These are phyloP conservation scores for Fusarium secorum DNA, from an alignment of 2,329 filamentous ascomycete genomes.

Conservation along the genomic window DNA sequence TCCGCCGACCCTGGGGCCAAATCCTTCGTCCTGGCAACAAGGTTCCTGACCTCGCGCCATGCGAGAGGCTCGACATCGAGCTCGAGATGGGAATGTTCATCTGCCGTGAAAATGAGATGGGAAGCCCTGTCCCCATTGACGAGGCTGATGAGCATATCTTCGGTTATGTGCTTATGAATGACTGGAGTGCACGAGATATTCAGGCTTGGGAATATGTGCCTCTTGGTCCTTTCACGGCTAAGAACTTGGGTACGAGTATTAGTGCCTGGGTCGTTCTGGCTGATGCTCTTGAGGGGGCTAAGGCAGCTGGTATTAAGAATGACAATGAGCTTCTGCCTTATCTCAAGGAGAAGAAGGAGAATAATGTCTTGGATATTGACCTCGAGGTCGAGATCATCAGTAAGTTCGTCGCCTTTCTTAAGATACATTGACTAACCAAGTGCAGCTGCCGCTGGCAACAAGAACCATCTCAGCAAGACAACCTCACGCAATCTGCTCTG, in stretches of 20 bases:
- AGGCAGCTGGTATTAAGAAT: slow-evolving; percentile 43
- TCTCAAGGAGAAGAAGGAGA: slow-evolving; percentile 62
- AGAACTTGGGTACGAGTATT: slow-evolving; percentile 67
- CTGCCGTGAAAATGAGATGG: slow-evolving; percentile 70
- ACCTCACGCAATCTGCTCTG: slow-evolving; percentile 66
- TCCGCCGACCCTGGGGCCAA: slow-evolving; percentile 77
- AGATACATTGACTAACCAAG: background rate
- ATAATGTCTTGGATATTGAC: slow-evolving; percentile 49
- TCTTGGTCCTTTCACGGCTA: slow-evolving; percentile 68
- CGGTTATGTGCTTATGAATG: slow-evolving; percentile 71
- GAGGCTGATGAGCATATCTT: slow-evolving; percentile 77
- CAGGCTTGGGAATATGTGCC: slow-evolving; percentile 69
- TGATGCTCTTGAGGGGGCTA: slow-evolving; percentile 58
- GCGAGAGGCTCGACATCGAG: slow-evolving; percentile 74
- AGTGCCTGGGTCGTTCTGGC: slow-evolving; percentile 69
- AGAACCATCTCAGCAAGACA: slow-evolving; percentile 46
- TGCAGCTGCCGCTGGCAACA: slow-evolving; percentile 45
- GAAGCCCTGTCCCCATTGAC: slow-evolving; percentile 69
- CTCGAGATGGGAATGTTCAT: slow-evolving; percentile 81
- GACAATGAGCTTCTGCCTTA: slow-evolving; percentile 49
- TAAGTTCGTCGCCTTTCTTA: slow-evolving; percentile 23
- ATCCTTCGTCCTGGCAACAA: slow-evolving; percentile 59
- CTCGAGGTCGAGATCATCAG: slow-evolving; percentile 52
- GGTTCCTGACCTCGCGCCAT: slow-evolving; percentile 65
- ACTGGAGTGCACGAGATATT: slow-evolving; percentile 70